These are phyloP conservation scores for Lentinula aciculospora DNA, from an alignment of 768 basidiomycete species.

Conservation along the genomic window DNA sequence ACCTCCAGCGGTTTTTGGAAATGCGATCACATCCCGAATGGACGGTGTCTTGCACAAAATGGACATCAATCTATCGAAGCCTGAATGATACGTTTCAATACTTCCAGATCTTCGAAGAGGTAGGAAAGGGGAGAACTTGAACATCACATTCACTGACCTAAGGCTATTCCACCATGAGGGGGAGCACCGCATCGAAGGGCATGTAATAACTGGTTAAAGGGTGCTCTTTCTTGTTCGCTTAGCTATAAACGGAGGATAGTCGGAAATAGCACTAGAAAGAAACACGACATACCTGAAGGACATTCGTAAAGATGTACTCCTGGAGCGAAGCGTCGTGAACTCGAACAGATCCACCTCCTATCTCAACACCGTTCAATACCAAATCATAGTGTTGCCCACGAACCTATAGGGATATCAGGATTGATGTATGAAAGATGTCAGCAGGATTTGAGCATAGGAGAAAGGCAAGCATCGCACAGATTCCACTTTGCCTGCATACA, in stretches of 20 bases:
- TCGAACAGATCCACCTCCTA: conserved; percentile 91
- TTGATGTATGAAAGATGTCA: conserved; percentile 3
- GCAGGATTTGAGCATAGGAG: background rate
- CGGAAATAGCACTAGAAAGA: too few relatives aligned
- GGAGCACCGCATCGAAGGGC: conserved; percentile 89
- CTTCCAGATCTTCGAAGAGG: too few relatives aligned
- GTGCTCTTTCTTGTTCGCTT: conserved; percentile 58
- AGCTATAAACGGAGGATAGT: conserved; percentile 40
- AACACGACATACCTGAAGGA: conserved; percentile 60
- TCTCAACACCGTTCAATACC: conserved; percentile 89
- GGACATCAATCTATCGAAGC: conserved; percentile 90
- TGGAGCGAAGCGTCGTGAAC: conserved; percentile 88
- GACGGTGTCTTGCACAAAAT: conserved; percentile 84
- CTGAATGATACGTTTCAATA: conserved; percentile 29
- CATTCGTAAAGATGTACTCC: conserved; percentile 68
- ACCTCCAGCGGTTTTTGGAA: conserved; percentile 86
- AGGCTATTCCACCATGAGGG: conserved; percentile 91
- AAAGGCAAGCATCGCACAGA: conserved; percentile 28
- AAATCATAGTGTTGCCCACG: conserved; percentile 97
- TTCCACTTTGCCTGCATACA: conserved; percentile 67
- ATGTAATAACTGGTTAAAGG: conserved; percentile 82
- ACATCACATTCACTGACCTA: conserved; percentile 46
- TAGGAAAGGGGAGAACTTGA: conserved; percentile 13
- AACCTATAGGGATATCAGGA: conserved; percentile 41
- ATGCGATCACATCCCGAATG: conserved; percentile 94